Evolutionary conservation across 176 grass and related monocot genomes (phyloP).

Genomic region (Avena sativa): DNA sequence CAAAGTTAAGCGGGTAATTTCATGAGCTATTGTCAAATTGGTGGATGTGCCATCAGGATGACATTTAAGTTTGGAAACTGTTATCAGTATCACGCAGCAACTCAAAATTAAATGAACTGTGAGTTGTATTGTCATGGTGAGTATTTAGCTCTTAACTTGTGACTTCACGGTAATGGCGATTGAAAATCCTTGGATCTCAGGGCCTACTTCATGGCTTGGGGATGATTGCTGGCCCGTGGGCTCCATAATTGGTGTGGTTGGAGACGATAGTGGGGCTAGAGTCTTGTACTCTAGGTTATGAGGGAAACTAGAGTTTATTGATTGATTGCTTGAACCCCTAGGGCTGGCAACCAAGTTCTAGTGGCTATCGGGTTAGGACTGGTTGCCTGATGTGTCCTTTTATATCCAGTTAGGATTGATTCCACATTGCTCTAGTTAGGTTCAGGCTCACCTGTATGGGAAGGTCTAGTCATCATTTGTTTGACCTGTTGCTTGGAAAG

Average conservation of each 20-base stretch:
- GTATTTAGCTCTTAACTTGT: constrained; percentile 34
- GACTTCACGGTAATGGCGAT: constrained; percentile 1
- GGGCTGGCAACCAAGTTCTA: not conserved
- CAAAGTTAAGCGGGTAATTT: not conserved
- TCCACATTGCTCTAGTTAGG: not conserved
- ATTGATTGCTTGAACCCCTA: not conserved
- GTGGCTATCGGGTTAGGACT: not conserved
- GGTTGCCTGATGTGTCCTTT: not conserved
- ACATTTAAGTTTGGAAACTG: constrained; percentile 11
- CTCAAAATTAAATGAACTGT: constrained; percentile 10
- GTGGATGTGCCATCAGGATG: constrained; percentile 28
- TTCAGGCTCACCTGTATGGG: not conserved
- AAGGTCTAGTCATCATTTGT: constrained; percentile 4
- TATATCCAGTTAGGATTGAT: constrained; percentile 9
- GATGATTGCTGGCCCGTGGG: not conserved
- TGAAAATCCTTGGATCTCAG: constrained; percentile 20
- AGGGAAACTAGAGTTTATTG: constrained; percentile 7
- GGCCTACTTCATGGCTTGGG: not conserved
- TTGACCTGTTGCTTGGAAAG: not conserved
- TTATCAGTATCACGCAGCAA: not conserved
- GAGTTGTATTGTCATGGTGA: constrained; percentile 3
- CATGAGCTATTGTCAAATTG: not conserved
- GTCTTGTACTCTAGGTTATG: not conserved
- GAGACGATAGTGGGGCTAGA: constrained; percentile 14
- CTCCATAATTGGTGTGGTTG: not conserved